phyloP scores from a whole-genome alignment of 768 basidiomycete species.

The Russula brevipes region DNA sequence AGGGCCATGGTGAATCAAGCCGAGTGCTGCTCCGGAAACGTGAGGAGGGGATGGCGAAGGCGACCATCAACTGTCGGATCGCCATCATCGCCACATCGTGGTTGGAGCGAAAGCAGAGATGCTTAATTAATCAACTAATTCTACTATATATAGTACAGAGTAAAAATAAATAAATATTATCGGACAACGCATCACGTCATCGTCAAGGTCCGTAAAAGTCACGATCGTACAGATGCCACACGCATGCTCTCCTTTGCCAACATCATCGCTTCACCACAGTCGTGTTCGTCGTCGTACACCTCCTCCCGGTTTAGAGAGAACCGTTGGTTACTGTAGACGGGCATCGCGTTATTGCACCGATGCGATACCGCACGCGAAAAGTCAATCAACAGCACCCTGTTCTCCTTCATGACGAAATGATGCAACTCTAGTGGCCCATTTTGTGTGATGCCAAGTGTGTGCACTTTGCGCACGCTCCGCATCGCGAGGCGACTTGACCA shows the following conservation, averaged over 20 bases:
- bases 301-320: constrained; percentile 2
- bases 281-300: not conserved
- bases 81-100: too few relatives aligned
- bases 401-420: constrained; percentile 23
- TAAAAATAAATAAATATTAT: not conserved
- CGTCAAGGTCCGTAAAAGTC: not conserved
- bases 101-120: too few relatives aligned
- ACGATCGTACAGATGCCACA: not conserved
- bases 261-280: constrained; percentile 10
- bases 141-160: too few relatives aligned
- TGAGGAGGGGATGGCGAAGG: too few relatives aligned
- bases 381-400: constrained; percentile 15
- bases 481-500: constrained; percentile 11
- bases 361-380: constrained; percentile 17
- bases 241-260: constrained; percentile 2
- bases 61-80: too few relatives aligned
- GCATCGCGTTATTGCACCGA: constrained; percentile 17
- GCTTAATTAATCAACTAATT: too few relatives aligned
- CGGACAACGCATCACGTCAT: not conserved
- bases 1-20: too few relatives aligned
- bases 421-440: constrained; percentile 13
- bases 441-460: constrained; percentile 14
- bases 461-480: constrained; percentile 16
- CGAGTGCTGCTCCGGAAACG: too few relatives aligned
- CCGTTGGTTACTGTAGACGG: constrained; percentile 12